Evolutionary conservation across 1,284 basidiomycete genomes (phyloP).

Genomic region (Ceraceosorus guamensis): DNA sequence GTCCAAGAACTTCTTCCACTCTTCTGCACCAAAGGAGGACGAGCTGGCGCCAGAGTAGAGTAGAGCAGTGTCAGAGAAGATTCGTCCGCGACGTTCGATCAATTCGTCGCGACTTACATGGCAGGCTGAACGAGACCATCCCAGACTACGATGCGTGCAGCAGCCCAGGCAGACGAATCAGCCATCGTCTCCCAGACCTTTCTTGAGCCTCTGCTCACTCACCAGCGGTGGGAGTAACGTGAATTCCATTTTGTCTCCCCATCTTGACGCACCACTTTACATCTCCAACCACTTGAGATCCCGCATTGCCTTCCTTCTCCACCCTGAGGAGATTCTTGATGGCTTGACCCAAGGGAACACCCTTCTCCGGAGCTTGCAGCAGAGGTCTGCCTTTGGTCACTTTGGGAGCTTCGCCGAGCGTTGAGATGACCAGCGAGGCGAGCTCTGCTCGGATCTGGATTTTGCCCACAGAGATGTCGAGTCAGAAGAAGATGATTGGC

Average conservation of each 20-base stretch:
- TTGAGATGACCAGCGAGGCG: constrained; percentile 55
- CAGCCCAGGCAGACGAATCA: too few relatives aligned
- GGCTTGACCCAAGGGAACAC: constrained; percentile 43
- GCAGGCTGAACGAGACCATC: constrained; percentile 65
- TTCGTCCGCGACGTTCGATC: too few relatives aligned
- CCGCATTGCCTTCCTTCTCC: constrained; percentile 65
- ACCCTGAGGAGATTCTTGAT: constrained; percentile 62
- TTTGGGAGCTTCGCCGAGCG: constrained; percentile 50
- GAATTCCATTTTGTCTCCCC: constrained; percentile 81
- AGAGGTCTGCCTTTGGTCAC: constrained; percentile 39
- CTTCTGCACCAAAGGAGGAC: constrained; percentile 71
- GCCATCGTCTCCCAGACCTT: not conserved
- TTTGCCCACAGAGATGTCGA: too few relatives aligned
- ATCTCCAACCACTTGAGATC: constrained; percentile 68
- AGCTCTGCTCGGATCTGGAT: constrained; percentile 50
- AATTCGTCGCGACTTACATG: too few relatives aligned
- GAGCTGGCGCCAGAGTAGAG: constrained; percentile 66
- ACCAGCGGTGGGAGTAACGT: constrained; percentile 75
- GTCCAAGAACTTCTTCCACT: constrained; percentile 76
- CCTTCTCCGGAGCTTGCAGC: constrained; percentile 52
- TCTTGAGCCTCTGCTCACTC: constrained; percentile 9
- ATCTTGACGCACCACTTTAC: constrained; percentile 72
- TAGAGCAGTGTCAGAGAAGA: too few relatives aligned
- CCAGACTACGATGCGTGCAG: constrained; percentile 18
- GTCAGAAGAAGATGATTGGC: not conserved